Evolutionary conservation across 73 alveolate genomes (phyloP).

Genomic region (Symbiodinium natans): DNA sequence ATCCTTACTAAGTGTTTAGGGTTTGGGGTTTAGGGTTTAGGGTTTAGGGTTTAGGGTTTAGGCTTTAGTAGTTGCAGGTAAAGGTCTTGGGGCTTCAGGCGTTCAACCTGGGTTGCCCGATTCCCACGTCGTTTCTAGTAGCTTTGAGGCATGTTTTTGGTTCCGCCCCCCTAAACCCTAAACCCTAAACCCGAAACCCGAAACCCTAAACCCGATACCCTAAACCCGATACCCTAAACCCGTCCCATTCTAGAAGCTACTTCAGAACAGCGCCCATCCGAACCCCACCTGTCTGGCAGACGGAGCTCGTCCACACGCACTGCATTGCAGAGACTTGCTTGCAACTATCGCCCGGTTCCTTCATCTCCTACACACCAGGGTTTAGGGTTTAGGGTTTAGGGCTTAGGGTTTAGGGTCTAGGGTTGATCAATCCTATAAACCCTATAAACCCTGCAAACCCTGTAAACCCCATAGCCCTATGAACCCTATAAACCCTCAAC

Average conservation of each 20-base stretch:
- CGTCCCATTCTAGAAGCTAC: not conserved
- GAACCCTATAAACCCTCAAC: too few species aligned
- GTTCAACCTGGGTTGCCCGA: not conserved
- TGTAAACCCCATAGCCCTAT: too few species aligned
- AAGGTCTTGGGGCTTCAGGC: too few species aligned
- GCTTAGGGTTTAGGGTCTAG: too few species aligned
- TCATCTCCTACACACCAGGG: not conserved
- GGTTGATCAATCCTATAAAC: too few species aligned
- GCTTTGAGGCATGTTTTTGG: too few species aligned
- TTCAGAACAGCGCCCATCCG: not conserved
- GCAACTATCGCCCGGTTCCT: not conserved
- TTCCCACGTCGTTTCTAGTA: too few species aligned
- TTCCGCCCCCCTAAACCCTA: too few species aligned
- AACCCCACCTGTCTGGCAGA: constrained; percentile 12
- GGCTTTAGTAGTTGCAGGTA: too few species aligned
- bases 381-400: too few species aligned
- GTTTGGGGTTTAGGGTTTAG: too few species aligned
- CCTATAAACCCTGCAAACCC: too few species aligned
- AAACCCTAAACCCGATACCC: not conserved
- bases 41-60: not conserved
- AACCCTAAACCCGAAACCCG: not conserved
- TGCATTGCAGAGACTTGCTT: constrained; percentile 49
- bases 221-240: not conserved
- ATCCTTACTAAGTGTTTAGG: not conserved
- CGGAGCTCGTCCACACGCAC: constrained; percentile 53